Conservation (phyloP, 176 grass and related monocot species). For the Avena eriantha region DNA sequence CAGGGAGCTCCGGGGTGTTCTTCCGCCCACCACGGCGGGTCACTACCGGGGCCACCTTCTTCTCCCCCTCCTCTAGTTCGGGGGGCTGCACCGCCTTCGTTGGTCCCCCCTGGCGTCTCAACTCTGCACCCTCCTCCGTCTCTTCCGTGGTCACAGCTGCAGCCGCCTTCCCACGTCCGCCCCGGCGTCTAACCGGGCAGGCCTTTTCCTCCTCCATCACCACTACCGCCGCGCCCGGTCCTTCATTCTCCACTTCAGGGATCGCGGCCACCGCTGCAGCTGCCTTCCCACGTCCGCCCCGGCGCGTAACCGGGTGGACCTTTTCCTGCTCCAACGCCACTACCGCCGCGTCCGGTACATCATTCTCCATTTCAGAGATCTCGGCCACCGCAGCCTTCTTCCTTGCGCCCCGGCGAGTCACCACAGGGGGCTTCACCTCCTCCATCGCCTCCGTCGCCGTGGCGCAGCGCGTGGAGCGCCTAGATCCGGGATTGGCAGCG, state of each 20-base stretch:
- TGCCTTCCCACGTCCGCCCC: slow-evolving; percentile 34
- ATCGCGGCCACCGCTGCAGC: not conserved
- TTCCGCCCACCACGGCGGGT: not conserved
- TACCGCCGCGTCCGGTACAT: slow-evolving; percentile 19
- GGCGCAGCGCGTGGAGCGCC: slow-evolving; percentile 34
- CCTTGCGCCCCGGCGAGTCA: slow-evolving; percentile 24
- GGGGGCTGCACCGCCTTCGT: slow-evolving; percentile 9
- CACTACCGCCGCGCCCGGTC: slow-evolving; percentile 1
- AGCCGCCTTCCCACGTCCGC: slow-evolving; percentile 28
- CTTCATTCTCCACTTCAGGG: slow-evolving; percentile 14
- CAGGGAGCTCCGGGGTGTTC: not conserved
- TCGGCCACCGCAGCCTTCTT: slow-evolving; percentile 36
- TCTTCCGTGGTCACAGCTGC: slow-evolving; percentile 20
- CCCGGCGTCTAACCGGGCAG: slow-evolving; percentile 1
- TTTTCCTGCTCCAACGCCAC: not conserved
- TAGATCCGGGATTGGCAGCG: not conserved
- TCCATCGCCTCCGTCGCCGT: not conserved
- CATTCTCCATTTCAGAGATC: not conserved
- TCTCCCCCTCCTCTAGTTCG: not conserved
- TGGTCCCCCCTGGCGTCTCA: not conserved
- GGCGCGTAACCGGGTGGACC: not conserved
- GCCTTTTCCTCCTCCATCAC: not conserved
- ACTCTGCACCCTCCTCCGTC: not conserved
- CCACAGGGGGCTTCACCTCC: slow-evolving; percentile 27
- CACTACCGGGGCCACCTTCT: not conserved